These are phyloP conservation scores for Metrosideros polymorpha DNA, from an alignment of 441 rosid genomes.

Conservation along the genomic window DNA sequence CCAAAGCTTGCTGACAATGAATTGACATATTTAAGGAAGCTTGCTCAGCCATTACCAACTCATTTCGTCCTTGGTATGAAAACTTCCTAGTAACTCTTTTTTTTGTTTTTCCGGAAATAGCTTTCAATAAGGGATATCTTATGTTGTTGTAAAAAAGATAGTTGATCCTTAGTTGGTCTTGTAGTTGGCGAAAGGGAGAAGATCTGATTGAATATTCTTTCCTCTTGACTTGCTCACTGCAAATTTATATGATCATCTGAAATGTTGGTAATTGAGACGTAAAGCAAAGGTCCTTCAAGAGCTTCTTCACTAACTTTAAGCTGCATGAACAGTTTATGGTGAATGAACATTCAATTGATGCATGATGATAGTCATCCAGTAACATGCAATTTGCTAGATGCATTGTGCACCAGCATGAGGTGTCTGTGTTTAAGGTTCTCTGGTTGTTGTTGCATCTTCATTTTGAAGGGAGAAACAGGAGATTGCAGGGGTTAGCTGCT, in stretches of 20 bases:
- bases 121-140: background rate
- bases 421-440: background rate
- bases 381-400: background rate
- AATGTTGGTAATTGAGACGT: background rate
- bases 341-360: background rate
- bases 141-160: background rate
- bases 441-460: background rate
- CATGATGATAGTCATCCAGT: background rate
- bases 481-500: conserved; percentile 79
- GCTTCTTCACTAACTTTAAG: background rate
- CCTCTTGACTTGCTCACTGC: background rate
- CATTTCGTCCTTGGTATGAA: conserved; percentile 81
- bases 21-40: conserved; percentile 63
- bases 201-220: background rate
- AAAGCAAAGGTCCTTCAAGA: background rate
- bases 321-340: background rate
- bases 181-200: background rate
- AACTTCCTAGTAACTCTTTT: background rate
- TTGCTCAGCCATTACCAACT: conserved; percentile 66
- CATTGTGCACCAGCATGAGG: background rate
- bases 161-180: background rate
- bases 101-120: background rate
- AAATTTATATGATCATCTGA: background rate
- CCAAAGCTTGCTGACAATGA: conserved; percentile 48
- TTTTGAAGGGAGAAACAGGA: conserved; percentile 61